Evolutionary conservation across 2,329 filamentous ascomycete species (phyloP), one percentile per base, ranked within the genome.

Genomic region (Clarireedia monteithiana): DNA sequence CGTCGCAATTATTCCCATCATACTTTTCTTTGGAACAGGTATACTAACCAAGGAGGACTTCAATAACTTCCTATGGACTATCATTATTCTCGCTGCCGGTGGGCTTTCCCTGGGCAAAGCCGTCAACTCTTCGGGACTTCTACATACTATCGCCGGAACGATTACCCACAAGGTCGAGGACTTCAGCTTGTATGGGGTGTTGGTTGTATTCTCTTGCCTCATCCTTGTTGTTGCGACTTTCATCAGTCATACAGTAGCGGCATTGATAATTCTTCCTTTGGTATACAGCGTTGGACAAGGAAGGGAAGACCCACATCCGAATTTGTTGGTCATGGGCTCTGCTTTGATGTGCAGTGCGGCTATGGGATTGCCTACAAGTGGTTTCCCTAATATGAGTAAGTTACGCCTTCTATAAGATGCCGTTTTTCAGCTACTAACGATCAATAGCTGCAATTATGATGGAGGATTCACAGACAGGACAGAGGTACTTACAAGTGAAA

Each of bases 21-120:
- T 95, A 3, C 78, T 96, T 44, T 99, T 99, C 79, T 99, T 99
- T 66, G 94, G 94, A 54, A 91, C 91, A 2, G 94, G 94, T 10
- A 92, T 97, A 63, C 78, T 99, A 34, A 97, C 91, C 49, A 99
- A 97, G 73, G 94, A 97, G 73, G 94, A 99, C 73, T 99, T 99
- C 70, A 99, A 99, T 77, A 99, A 99, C 72, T 99, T 99, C 72
- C 86, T 96, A 40, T 99, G 94, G 94, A 99, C 95, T 20, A 99
- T 99, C 72, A 96, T 99, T 72, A 97, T 99, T 67, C 85, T 99
- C 20, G 94, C 94, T 0, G 92, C 94, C 0, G 94, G 94, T 48
- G 94, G 94, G 6, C 75, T 99, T 36, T 91, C 91, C 1, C 83
- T 99, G 0, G 94, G 94, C 56, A 96, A 95, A 71, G 89, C 92